Evolutionary conservation across 768 basidiomycete species (phyloP), one percentile per base, ranked within the genome.

Genomic region (Wakefieldia striispora): DNA sequence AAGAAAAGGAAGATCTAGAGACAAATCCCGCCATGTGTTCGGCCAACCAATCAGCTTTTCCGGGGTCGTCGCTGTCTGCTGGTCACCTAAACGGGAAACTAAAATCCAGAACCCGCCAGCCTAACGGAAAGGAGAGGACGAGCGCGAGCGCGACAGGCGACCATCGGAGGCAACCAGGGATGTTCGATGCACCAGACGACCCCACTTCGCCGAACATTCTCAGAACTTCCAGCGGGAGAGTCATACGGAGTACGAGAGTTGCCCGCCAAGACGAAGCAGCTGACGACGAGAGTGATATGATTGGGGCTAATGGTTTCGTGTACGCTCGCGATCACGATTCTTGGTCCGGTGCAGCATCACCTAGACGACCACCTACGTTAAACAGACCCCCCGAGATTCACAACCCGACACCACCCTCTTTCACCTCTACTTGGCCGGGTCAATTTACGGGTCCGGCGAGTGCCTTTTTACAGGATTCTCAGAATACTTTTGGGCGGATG

Each of bases 1-100:
- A 77, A 55, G 78, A 77, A 66, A 78, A 75, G 50, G 78, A 75
- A 56, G 63, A 79, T n/a, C 62, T 81, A n/a, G 78, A 83, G 46
- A 80, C 79, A 42, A 77, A 84, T 59, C 80, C 82, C 33, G 78
- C 79, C 29, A 70, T 80, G 65, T 67, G 69, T 34, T 67, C 64
- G 31, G 61, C 67, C n/a, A 53, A 61, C 31, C 63, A 53, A 45
- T 63, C 59, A 34, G 56, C 49, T 58, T 49, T 67, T 40, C 62
- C 63, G 48, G 57, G 59, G 12, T 57, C 63, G 34, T 51, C 52
- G 26, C 54, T 49, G 5, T 46, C 58, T 33, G 40, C 51, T n/a
- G 48, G 50, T 45, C 58, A 61, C 1, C 14, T 55, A 13, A 70
- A 63, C 24, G 64, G 64, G 33, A 79, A 72, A 57, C 37, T 65